Evolutionary conservation across 768 basidiomycete genomes (phyloP).

Genomic region (Serendipita vermifera): DNA sequence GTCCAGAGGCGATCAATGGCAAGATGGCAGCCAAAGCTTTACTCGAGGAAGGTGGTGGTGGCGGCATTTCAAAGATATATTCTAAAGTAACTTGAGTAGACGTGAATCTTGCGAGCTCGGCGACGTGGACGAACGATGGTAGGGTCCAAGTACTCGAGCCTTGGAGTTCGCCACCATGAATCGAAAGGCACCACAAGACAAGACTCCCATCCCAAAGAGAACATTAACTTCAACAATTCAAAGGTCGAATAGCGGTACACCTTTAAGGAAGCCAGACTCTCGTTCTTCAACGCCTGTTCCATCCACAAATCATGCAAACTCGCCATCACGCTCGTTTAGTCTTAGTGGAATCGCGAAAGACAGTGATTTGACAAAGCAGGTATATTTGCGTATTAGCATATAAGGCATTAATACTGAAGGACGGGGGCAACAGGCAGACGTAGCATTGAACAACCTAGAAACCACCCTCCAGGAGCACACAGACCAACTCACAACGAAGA

Average conservation of each 20-base stretch:
- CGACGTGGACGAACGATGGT: too few relatives aligned
- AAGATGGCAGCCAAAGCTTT: conserved; percentile 64
- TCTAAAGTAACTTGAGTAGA: too few relatives aligned
- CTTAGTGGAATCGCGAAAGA: conserved; percentile 1
- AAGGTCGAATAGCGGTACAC: neutral
- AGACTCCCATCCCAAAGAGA: too few relatives aligned
- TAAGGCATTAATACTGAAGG: too few relatives aligned
- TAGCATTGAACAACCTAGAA: neutral
- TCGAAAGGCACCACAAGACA: too few relatives aligned
- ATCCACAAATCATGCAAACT: neutral
- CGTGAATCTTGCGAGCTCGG: too few relatives aligned
- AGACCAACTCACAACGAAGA: neutral
- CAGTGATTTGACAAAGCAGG: conserved; percentile 2
- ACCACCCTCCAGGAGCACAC: neutral
- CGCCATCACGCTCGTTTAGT: neutral
- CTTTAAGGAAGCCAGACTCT: neutral
- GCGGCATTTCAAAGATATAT: conserved; percentile 12
- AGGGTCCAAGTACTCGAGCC: too few relatives aligned
- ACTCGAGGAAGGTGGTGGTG: conserved; percentile 32
- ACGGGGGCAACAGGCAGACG: neutral
- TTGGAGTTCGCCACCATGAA: too few relatives aligned
- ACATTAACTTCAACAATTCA: too few relatives aligned
- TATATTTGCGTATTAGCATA: too few relatives aligned
- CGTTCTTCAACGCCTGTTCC: neutral
- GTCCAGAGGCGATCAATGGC: conserved; percentile 55